Evolutionary conservation across 2,329 filamentous ascomycete species (phyloP).

Genomic region (Alternaria longipes): DNA sequence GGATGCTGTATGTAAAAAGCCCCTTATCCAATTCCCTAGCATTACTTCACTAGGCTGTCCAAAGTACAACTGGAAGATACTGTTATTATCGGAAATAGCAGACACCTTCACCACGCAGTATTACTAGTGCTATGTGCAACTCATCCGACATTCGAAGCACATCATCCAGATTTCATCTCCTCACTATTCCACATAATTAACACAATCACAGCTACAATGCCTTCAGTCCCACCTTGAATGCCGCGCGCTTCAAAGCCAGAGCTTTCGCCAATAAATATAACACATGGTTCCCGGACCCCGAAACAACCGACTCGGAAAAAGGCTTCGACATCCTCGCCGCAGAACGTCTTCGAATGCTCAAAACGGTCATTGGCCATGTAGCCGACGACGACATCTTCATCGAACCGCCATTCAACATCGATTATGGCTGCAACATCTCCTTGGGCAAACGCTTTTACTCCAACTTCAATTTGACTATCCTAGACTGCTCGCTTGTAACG

Average conservation of each 20-base stretch:
- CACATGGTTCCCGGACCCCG: slow-evolving; percentile 50
- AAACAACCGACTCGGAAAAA: slow-evolving; percentile 22
- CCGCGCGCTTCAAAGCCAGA: slow-evolving; percentile 64
- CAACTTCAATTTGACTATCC: slow-evolving; percentile 65
- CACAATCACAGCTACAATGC: slow-evolving; percentile 59
- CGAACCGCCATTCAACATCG: slow-evolving; percentile 69
- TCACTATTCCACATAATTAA: neutral
- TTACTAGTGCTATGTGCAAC: no score
- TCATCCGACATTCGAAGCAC: neutral
- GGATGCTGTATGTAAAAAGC: slow-evolving; percentile 61
- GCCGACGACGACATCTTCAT: slow-evolving; percentile 56
- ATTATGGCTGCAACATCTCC: slow-evolving; percentile 72
- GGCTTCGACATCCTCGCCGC: slow-evolving; percentile 39
- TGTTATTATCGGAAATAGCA: no score
- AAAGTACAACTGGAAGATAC: no score
- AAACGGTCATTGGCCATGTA: slow-evolving; percentile 43
- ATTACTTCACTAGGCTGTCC: neutral
- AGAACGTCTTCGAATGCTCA: slow-evolving; percentile 37
- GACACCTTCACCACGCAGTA: no score
- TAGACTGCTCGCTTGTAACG: slow-evolving; percentile 62
- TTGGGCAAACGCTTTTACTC: slow-evolving; percentile 71
- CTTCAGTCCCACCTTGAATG: slow-evolving; percentile 59
- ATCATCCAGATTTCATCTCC: neutral
- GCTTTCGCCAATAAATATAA: slow-evolving; percentile 68
- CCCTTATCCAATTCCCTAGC: neutral